Evolutionary conservation across 2,329 filamentous ascomycete genomes (phyloP).

Genomic region (Seiridium cupressi): DNA sequence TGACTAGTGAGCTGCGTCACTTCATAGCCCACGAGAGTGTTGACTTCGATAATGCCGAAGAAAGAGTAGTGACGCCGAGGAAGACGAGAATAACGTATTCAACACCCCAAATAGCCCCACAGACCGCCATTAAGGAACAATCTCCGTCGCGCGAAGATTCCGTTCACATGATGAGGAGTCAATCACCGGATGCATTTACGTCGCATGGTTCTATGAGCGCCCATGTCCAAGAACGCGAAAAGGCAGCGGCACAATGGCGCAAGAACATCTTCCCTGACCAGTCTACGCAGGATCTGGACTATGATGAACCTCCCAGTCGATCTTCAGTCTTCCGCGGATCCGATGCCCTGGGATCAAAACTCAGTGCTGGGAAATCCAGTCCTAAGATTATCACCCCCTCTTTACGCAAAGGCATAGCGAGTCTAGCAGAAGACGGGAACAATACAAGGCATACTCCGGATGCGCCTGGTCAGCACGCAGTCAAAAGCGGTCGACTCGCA

Average conservation of each 20-base stretch:
- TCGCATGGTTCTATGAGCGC: neutral
- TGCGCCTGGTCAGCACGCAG: neutral
- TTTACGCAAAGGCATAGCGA: constrained; percentile 14
- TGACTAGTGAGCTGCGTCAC: constrained; percentile 21
- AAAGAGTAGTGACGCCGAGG: constrained; percentile 40
- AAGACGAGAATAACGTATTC: constrained; percentile 25
- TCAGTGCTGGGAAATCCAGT: neutral
- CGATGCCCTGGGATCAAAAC: neutral
- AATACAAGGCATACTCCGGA: neutral
- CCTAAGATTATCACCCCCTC: constrained; percentile 7
- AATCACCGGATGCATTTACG: neutral
- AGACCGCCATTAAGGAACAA: neutral
- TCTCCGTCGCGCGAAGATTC: neutral
- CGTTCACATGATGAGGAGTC: neutral
- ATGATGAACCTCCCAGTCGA: neutral
- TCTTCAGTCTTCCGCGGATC: constrained; percentile 8
- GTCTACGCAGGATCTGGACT: neutral
- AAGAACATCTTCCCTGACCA: constrained; percentile 21
- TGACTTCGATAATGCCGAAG: constrained; percentile 54
- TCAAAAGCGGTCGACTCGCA: constrained; percentile 14
- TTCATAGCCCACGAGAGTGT: constrained; percentile 54
- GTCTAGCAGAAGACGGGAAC: constrained; percentile 23
- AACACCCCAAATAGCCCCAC: neutral
- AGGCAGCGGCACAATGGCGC: constrained; percentile 25
- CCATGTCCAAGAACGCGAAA: neutral